Base-by-base conservation (phyloP, 2,329 filamentous ascomycete genomes). In the Aspergillus sp. region DNA sequence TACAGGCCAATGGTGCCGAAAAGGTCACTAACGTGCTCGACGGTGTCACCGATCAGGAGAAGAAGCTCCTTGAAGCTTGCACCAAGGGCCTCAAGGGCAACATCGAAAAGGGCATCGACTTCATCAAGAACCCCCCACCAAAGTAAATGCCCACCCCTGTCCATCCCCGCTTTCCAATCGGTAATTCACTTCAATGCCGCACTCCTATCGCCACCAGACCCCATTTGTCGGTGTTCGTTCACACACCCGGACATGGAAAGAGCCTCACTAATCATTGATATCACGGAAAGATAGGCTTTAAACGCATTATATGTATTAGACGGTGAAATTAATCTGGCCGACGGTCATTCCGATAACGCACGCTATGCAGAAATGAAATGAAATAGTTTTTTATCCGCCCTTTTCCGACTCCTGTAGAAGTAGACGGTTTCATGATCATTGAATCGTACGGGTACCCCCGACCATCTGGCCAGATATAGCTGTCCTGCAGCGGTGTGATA, bases 101-200 rank as follows among this genome's bases (percentile, higher is more conserved):
- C 78, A 95, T 98, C 69, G 75, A 82, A 66, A 96, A 97, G 83
- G 93, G 93, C 68, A 78, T 96, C 67, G 82, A 84, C 68, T 98
- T 97, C 69, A 85, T 85, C 72, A 80, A 87, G 77, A 90, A 85
- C 80, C 83, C 88, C 69, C 86, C 89, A 67, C 83, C 89, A 82
- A 90, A 90, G 87, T 90, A 83, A 88, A 77, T 50, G 57, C 64
- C 63, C 64, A 68, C 63, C 64, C 54, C 59, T 49, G 42, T 54
- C 45, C 50, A 49, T 57, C 50, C 49, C 43, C 53, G 52, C 50
- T 49, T 53, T 50, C 53, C 53, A 57, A 55, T 57, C 52, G 51
- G 52, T 57, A 49, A 51, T 50, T 48, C 50, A 48, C 46, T 42
- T 49, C 53, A 41, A 43, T 48, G 33, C 22, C 48, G 43, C 49